These are phyloP conservation scores for Cynanchum wilfordii DNA, from an alignment of 257 asterid species.

Conservation along the genomic window DNA sequence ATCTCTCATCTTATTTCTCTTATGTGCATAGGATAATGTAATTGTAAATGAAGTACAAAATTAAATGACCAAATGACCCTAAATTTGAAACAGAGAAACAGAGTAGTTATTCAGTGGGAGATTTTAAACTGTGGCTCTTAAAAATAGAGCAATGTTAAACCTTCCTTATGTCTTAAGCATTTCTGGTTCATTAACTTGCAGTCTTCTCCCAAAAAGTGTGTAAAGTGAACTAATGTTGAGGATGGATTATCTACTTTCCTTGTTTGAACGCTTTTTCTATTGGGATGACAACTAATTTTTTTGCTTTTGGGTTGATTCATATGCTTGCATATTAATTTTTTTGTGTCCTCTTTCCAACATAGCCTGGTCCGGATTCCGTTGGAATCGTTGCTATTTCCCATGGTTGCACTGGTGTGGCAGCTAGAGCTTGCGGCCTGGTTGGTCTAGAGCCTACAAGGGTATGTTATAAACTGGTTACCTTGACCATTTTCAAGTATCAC, in stretches of 20 bases:
- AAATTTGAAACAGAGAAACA: no score
- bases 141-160: background rate
- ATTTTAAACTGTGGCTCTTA: background rate
- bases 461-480: conserved; percentile 19
- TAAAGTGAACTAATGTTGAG: background rate
- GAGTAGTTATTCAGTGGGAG: background rate
- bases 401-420: conserved; percentile 99
- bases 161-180: background rate
- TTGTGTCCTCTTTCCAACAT: background rate
- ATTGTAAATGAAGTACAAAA: no score
- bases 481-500: background rate
- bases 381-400: conserved; percentile 99
- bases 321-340: background rate
- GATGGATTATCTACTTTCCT: background rate
- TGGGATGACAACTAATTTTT: background rate
- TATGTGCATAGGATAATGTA: no score
- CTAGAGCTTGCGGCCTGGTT: conserved; percentile 93
- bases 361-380: conserved; percentile 99
- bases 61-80: no score
- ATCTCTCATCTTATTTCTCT: no score
- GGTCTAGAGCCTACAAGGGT: conserved; percentile 93
- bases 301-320: background rate
- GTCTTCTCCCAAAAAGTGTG: background rate
- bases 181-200: background rate
- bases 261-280: background rate